These are phyloP conservation scores for Pichiaceae sp. DNA, from an alignment of 1,139 yeast genomes.

Conservation along the genomic window DNA sequence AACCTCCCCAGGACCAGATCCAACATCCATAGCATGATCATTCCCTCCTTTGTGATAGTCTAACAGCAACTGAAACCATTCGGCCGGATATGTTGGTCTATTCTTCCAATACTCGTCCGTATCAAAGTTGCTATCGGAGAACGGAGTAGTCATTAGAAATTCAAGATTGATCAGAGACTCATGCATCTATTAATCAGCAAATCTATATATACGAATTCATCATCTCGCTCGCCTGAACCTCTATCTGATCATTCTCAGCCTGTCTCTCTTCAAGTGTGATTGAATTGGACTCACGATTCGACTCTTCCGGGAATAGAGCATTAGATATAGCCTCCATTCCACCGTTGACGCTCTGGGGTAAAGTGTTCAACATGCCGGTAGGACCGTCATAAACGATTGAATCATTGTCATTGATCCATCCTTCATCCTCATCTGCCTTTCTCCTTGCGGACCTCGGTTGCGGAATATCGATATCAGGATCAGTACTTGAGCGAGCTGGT, in stretches of 20 bases:
- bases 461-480: background rate
- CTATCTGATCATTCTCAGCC: background rate
- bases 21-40: no score
- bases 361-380: constrained; percentile 57
- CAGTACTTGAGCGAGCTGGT: no score
- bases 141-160: no score
- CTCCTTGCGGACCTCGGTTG: background rate
- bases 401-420: constrained; percentile 10
- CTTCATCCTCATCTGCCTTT: constrained; percentile 5
- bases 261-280: background rate
- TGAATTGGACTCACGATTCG: constrained; percentile 2
- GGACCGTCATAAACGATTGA: constrained; percentile 48
- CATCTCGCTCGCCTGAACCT: background rate
- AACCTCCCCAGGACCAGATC: no score
- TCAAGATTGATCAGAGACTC: no score
- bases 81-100: no score
- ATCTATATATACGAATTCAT: constrained; percentile 2
- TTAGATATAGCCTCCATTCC: constrained; percentile 16
- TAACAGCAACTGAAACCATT: no score
- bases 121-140: no score
- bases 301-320: constrained; percentile 8
- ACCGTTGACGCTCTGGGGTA: constrained; percentile 35
- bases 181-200: no score
- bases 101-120: no score
- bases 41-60: no score